A percentile compares a stretch with the other conserved stretches of the same genome.
Evolutionary conservation across 2,329 filamentous ascomycete species (phyloP).

Genomic region (Bipolaris bicolor): DNA sequence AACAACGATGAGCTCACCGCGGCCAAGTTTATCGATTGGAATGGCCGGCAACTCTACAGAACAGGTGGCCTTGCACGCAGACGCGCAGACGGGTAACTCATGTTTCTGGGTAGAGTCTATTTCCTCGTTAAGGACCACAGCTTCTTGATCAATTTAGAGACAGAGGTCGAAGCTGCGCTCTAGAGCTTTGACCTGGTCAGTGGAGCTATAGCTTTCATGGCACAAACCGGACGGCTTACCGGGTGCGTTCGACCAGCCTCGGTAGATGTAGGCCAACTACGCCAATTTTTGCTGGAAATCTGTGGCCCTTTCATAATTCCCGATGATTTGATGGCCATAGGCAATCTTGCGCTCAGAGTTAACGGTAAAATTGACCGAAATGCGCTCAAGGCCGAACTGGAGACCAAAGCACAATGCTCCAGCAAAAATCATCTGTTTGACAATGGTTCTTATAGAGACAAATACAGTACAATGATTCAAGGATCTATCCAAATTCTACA

Average conservation of each 20-base stretch:
- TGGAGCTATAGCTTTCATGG: slow-evolving; percentile 26
- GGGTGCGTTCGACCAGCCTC: slow-evolving; percentile 21
- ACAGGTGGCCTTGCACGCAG: slow-evolving; percentile 30
- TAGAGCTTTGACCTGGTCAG: slow-evolving; percentile 17
- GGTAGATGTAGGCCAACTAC: slow-evolving; percentile 11
- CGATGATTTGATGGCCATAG: slow-evolving; percentile 9
- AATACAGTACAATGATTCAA: slow-evolving; percentile 1
- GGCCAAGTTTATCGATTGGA: slow-evolving; percentile 15
- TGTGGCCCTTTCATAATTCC: slow-evolving; percentile 17
- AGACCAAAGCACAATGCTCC: not conserved
- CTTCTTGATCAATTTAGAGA: slow-evolving; percentile 47
- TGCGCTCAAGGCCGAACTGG: slow-evolving; percentile 4
- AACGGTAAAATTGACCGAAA: slow-evolving; percentile 16
- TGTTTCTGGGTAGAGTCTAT: slow-evolving; percentile 28
- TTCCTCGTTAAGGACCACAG: slow-evolving; percentile 36
- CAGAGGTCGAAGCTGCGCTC: slow-evolving; percentile 39
- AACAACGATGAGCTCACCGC: slow-evolving; percentile 12
- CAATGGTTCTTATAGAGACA: not conserved
- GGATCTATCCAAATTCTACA: slow-evolving; percentile 5
- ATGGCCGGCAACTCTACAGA: slow-evolving; percentile 17
- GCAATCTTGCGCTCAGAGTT: slow-evolving; percentile 9
- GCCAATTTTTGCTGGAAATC: slow-evolving; percentile 1
- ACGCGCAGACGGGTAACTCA: slow-evolving; percentile 20
- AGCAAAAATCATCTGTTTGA: too few species aligned
- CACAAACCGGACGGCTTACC: slow-evolving; percentile 18